Conservation (phyloP, 2,329 filamentous ascomycete genomes). For the Corynespora cassiicola region DNA sequence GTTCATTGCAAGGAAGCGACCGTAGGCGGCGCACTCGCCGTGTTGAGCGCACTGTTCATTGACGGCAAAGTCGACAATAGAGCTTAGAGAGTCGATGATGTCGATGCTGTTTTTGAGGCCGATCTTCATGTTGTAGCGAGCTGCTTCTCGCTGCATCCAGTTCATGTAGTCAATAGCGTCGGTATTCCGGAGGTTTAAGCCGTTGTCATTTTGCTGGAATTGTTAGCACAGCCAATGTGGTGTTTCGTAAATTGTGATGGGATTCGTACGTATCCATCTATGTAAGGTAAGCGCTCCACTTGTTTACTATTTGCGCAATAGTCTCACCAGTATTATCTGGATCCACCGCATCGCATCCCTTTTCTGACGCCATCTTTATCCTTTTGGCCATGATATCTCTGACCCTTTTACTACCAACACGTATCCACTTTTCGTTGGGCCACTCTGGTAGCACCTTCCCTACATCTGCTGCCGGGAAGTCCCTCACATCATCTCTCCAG, state of each 20-base stretch:
- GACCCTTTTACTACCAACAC: conserved; percentile 26
- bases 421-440: conserved; percentile 39
- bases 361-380: conserved; percentile 34
- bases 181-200: conserved; percentile 25
- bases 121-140: conserved; percentile 28
- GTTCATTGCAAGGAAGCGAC: conserved; percentile 28
- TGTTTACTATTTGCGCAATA: too few relatives aligned
- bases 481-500: conserved; percentile 34
- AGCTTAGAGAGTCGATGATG: conserved; percentile 25
- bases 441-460: conserved; percentile 37
- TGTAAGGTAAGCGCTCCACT: too few relatives aligned
- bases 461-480: conserved; percentile 29
- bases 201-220: conserved; percentile 37
- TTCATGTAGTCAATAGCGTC: conserved; percentile 34
- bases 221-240: conserved; percentile 13
- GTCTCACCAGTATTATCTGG: conserved; percentile 39
- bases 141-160: conserved; percentile 30
- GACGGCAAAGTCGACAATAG: conserved; percentile 36
- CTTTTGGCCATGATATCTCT: conserved; percentile 37
- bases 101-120: conserved; percentile 39
- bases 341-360: conserved; percentile 41
- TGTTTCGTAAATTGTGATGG: not conserved
- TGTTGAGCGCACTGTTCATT: conserved; percentile 39
- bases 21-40: conserved; percentile 30
- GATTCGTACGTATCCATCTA: conserved; percentile 63